These are phyloP conservation scores for Huntiella savannae DNA, from an alignment of 2,329 filamentous ascomycete genomes.

Conservation along the genomic window DNA sequence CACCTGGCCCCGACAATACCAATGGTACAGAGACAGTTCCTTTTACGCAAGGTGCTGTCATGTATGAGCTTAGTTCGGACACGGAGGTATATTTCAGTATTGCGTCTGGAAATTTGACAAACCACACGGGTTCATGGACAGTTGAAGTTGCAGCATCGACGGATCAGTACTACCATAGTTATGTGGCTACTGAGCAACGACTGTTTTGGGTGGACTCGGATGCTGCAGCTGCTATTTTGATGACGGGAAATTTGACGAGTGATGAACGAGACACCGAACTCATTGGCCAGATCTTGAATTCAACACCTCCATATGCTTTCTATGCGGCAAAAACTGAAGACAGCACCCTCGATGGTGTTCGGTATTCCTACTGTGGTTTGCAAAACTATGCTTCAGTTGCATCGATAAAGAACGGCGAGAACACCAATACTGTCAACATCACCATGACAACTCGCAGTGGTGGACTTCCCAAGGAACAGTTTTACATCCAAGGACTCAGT, in stretches of 20 bases:
- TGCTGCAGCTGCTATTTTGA: slow-evolving; percentile 55
- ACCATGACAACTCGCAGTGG: slow-evolving; percentile 51
- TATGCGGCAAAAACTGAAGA: slow-evolving; percentile 51
- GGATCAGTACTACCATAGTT: slow-evolving; percentile 58
- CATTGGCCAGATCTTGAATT: slow-evolving; percentile 22
- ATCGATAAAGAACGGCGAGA: slow-evolving; percentile 30
- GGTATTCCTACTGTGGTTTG: slow-evolving; percentile 69
- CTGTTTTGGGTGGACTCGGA: slow-evolving; percentile 76
- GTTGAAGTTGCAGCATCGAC: slow-evolving; percentile 69
- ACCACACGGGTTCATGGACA: slow-evolving; percentile 50
- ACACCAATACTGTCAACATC: slow-evolving; percentile 29
- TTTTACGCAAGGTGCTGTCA: slow-evolving; percentile 52
- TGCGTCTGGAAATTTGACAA: slow-evolving; percentile 42
- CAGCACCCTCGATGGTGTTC: slow-evolving; percentile 45
- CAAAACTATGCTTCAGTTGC: slow-evolving; percentile 43
- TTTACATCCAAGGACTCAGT: slow-evolving; percentile 63
- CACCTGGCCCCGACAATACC: slow-evolving; percentile 42
- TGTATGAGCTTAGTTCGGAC: slow-evolving; percentile 39
- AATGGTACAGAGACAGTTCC: slow-evolving; percentile 15
- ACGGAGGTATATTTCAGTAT: slow-evolving; percentile 61
- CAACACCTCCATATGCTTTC: slow-evolving; percentile 49
- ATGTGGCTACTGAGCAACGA: slow-evolving; percentile 23
- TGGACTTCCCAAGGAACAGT: slow-evolving; percentile 64
- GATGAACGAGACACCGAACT: slow-evolving; percentile 30
- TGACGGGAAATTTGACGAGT: slow-evolving; percentile 53